Base-by-base conservation (phyloP, 805 yeast genomes). In the Candida bentonensis region DNA sequence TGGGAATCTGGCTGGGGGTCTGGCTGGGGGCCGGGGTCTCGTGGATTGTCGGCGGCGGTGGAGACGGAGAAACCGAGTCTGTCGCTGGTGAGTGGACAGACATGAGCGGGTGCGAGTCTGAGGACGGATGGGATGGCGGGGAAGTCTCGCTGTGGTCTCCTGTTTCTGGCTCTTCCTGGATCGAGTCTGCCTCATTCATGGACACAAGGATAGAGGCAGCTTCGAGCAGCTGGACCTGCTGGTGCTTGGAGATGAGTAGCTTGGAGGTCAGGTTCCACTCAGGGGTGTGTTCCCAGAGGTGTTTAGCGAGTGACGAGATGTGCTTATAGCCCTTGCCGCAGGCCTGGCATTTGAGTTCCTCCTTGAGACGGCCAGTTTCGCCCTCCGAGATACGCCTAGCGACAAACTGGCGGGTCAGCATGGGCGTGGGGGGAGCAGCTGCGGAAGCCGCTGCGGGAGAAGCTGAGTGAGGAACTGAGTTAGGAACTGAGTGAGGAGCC, bases 301-400 rank as follows among this genome's bases (percentile, higher is more conserved):
- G 94, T 60, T 84, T 84, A 2, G 94, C 92, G 47, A 84, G 69
- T n/a, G 88, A 79, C 1, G 87, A 78, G 3, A 85, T 81, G 63
- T 85, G 95, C 59, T 84, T 86, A 59, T 85, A 85, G 21, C 92
- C 94, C 61, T 85, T 85, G 2, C 95, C 95, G 55, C 95, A 85
- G 3, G 92, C 85, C 60, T 86, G 94, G 65, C 95, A 85, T 55
- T 79, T 79, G 50, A 85, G 70, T 56, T 82, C 88, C 57, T 85
- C 94, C 59, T 84, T 85, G 42, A 82, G 68, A 41, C 95, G 65
- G 21, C 94, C 94, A 2, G 86, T 76, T 58, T 83, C 94, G 41
- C 94, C 94, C 59, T 84, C 95, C 42, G 84, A 75, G 44, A 82
- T 82, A 45, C 95, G 68, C 49, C 95, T 69, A 15, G 82, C 89